Percentiles rank a stretch among this genome's conserved stretches.
Evolutionary conservation across 805 yeast species (phyloP).

Genomic region (Zygosaccharomyces siamensis): DNA sequence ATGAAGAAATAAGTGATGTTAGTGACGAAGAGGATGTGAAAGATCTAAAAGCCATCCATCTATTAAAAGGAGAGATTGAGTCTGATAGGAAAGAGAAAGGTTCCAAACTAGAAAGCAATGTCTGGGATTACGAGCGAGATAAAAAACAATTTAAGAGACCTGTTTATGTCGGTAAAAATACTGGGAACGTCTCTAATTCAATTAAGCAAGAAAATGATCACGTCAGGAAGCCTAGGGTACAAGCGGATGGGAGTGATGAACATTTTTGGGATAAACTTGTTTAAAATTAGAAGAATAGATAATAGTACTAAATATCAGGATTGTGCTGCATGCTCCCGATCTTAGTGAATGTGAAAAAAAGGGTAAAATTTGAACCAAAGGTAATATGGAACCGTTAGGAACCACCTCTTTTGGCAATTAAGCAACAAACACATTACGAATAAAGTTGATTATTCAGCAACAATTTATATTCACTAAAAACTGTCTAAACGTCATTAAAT

Average conservation of each 20-base stretch:
- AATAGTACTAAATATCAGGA: not conserved
- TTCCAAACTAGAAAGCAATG: slow-evolving; percentile 32
- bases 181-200: not conserved
- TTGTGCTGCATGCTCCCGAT: not conserved
- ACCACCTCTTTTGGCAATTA: slow-evolving; percentile 81
- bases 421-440: slow-evolving; percentile 68
- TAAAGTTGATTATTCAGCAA: slow-evolving; percentile 36
- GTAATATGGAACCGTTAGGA: slow-evolving; percentile 82
- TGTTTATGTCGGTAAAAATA: slow-evolving; percentile 32
- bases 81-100: slow-evolving; percentile 14
- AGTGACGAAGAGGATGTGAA: slow-evolving; percentile 37
- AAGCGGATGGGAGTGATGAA: slow-evolving; percentile 19
- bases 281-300: slow-evolving; percentile 3
- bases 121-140: slow-evolving; percentile 62
- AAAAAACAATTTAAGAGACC: slow-evolving; percentile 52
- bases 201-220: not conserved
- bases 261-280: slow-evolving; percentile 22
- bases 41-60: slow-evolving; percentile 29
- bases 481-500: slow-evolving; percentile 15
- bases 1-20: slow-evolving; percentile 33
- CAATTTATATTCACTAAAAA: slow-evolving; percentile 37
- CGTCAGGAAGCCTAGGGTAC: slow-evolving; percentile 23
- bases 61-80: slow-evolving; percentile 24
- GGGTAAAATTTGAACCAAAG: slow-evolving; percentile 77
- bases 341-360: slow-evolving; percentile 38